Conservation (phyloP, 768 basidiomycete species). For the Agaricus sinodeliciosus region DNA sequence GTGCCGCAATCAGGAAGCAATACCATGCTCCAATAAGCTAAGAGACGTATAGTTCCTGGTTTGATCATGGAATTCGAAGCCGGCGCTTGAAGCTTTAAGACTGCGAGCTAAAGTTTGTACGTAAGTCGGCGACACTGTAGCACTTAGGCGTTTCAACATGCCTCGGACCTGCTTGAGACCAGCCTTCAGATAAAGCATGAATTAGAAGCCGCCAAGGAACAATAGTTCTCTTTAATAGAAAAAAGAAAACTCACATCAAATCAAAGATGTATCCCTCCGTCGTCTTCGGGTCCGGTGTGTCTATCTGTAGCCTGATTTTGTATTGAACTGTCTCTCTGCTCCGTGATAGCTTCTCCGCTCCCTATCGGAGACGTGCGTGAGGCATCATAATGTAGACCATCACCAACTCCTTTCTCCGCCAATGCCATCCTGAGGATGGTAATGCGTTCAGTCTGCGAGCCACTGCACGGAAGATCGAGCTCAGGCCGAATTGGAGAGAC, state of each 20-base stretch:
- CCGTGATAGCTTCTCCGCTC: background rate
- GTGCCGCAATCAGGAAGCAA: too few species aligned
- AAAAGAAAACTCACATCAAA: background rate
- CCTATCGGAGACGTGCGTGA: background rate
- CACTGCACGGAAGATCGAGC: slow-evolving; percentile 32
- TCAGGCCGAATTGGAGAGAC: background rate
- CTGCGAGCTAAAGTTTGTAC: too few species aligned
- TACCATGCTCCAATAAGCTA: too few species aligned
- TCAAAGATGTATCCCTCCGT: slow-evolving; percentile 4
- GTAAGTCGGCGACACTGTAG: too few species aligned
- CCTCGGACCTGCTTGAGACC: too few species aligned
- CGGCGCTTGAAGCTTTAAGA: too few species aligned
- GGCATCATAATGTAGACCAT: slow-evolving; percentile 42
- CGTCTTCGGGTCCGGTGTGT: background rate
- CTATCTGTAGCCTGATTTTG: background rate
- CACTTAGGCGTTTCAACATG: too few species aligned
- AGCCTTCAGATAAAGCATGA: too few species aligned
- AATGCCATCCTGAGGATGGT: slow-evolving; percentile 62
- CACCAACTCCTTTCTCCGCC: slow-evolving; percentile 48
- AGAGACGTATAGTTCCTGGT: too few species aligned
- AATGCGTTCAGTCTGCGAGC: slow-evolving; percentile 74
- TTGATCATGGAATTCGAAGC: too few species aligned
- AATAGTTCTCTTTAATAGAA: background rate
- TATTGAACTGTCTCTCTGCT: background rate
- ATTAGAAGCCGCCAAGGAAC: background rate